Evolutionary conservation across 2,329 filamentous ascomycete genomes (phyloP).

Genomic region (Hypoxylon sp.): DNA sequence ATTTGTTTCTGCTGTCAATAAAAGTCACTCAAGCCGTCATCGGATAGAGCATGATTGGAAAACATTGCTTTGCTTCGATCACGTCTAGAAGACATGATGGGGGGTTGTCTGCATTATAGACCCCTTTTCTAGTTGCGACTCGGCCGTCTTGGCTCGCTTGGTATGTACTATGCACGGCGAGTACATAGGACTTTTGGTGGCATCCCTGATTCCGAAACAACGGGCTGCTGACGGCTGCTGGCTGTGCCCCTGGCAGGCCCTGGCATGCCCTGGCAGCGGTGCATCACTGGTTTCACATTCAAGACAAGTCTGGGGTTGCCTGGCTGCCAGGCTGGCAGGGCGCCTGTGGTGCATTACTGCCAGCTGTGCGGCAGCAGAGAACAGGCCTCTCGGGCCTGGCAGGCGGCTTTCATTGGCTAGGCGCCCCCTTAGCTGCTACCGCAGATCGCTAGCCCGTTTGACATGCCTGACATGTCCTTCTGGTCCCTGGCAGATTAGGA

Average conservation of each 20-base stretch:
- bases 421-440: not conserved
- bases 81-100: too few relatives aligned
- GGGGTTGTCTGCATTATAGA: too few relatives aligned
- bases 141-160: not conserved
- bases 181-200: not conserved
- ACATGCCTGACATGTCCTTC: slow-evolving; percentile 24
- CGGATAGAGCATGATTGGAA: too few relatives aligned
- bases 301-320: slow-evolving; percentile 22
- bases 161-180: not conserved
- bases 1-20: too few relatives aligned
- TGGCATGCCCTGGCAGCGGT: too few relatives aligned
- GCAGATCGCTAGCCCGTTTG: slow-evolving; percentile 23
- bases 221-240: too few relatives aligned
- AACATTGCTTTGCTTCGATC: too few relatives aligned
- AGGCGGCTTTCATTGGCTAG: slow-evolving; percentile 24
- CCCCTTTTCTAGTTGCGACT: slow-evolving; percentile 2
- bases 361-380: too few relatives aligned
- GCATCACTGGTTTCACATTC: slow-evolving; percentile 29
- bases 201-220: slow-evolving; percentile 32
- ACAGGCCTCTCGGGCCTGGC: slow-evolving; percentile 19
- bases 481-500: slow-evolving; percentile 12
- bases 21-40: too few relatives aligned
- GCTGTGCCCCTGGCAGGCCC: slow-evolving; percentile 13
- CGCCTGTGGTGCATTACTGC: slow-evolving; percentile 9
- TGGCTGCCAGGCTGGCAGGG: too few relatives aligned